Percentiles rank a stretch among this genome's conserved stretches.
These are phyloP conservation scores for Rhodotorula toruloides DNA, from an alignment of 768 basidiomycete species.

Conservation along the genomic window DNA sequence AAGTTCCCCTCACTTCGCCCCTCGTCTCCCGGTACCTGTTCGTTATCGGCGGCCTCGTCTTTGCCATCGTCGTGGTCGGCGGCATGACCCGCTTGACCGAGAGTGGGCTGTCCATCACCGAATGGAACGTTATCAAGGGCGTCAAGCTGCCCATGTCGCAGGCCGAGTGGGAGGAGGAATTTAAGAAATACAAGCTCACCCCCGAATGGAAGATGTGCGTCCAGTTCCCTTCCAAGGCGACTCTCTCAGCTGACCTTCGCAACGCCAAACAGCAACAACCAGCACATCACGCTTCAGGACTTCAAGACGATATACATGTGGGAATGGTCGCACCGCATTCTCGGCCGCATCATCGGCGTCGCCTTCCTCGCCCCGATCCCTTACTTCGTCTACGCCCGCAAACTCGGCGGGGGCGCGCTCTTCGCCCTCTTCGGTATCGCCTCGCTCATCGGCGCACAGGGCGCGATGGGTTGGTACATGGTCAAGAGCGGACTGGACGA, in stretches of 20 bases:
- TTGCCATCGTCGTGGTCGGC: constrained; percentile 89
- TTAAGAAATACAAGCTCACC: constrained; percentile 86
- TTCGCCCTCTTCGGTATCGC: constrained; percentile 67
- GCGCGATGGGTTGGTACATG: constrained; percentile 98
- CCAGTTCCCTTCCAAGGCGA: background rate
- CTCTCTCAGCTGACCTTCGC: background rate
- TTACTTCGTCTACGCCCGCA: constrained; percentile 49
- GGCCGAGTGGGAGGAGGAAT: constrained; percentile 77
- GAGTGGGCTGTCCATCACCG: constrained; percentile 93
- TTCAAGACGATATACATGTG: constrained; percentile 97
- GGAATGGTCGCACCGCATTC: constrained; percentile 95
- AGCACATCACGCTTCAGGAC: constrained; percentile 74
- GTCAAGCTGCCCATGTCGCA: constrained; percentile 71
- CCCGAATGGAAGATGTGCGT: constrained; percentile 93
- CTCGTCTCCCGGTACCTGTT: constrained; percentile 64
- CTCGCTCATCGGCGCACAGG: constrained; percentile 80
- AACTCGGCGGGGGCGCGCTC: constrained; percentile 62
- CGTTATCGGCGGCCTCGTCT: constrained; percentile 73
- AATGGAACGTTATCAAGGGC: constrained; percentile 92
- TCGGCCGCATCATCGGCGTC: constrained; percentile 79
- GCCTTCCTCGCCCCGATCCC: constrained; percentile 59
- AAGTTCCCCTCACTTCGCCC: constrained; percentile 36
- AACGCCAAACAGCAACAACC: constrained; percentile 63
- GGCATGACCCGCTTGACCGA: constrained; percentile 95
- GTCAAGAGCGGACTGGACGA: constrained; percentile 91